Percentiles rank a stretch among this genome's conserved stretches.
phyloP scores from a whole-genome alignment of 1,139 yeast genomes.

The Hanseniaspora sp. region DNA sequence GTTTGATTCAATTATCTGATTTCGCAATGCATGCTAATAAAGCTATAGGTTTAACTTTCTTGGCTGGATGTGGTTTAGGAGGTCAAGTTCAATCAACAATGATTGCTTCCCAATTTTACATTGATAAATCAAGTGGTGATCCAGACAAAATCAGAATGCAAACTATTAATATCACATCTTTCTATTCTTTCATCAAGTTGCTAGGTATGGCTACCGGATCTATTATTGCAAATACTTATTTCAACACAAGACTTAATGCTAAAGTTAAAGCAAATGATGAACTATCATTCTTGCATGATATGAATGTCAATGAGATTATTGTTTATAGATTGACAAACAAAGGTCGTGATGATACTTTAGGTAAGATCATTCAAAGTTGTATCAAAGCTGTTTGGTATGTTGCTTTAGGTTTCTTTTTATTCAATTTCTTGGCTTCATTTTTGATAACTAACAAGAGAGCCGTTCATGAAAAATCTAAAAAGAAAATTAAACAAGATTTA shows the following conservation, averaged over 20 bases:
- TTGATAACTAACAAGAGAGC: conserved; percentile 13
- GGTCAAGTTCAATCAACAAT: conserved; percentile 42
- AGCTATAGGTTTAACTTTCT: conserved; percentile 44
- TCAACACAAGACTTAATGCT: conserved; percentile 8
- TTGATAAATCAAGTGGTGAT: conserved; percentile 20
- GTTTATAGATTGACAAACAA: conserved; percentile 8
- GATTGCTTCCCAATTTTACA: conserved; percentile 40
- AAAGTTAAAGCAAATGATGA: conserved; percentile 1
- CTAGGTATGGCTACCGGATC: conserved; percentile 15
- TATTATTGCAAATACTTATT: conserved; percentile 14
- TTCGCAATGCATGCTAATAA: conserved; percentile 32
- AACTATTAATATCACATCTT: conserved; percentile 13
- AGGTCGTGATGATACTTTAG: conserved; percentile 9
- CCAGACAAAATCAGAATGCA: conserved; percentile 11
- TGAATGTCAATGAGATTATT: conserved; percentile 12
- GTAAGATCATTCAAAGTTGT: not conserved
- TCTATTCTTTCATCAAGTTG: conserved; percentile 15
- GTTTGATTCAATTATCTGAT: conserved; percentile 37
- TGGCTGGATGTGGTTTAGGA: conserved; percentile 49
- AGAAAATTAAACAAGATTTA: not conserved
- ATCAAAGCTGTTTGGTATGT: conserved; percentile 10
- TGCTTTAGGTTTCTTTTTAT: conserved; percentile 5
- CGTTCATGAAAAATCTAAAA: conserved; percentile 4
- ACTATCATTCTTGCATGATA: not conserved
- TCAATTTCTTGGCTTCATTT: not conserved